These are phyloP conservation scores for Pseudoturritis turrita DNA, from an alignment of 345 rosid species.

Conservation along the genomic window DNA sequence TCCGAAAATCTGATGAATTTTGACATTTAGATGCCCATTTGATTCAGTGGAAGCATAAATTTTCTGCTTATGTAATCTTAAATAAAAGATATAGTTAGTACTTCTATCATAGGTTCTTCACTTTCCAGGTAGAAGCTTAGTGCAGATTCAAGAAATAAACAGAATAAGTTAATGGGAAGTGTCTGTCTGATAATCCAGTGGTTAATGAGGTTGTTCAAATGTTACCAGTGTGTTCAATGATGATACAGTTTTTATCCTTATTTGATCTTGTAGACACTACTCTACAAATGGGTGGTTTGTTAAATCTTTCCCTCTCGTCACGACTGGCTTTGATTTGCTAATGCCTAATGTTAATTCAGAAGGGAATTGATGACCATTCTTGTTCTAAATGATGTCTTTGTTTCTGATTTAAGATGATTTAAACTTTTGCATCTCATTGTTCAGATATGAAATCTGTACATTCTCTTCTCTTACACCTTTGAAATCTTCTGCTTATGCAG, in stretches of 20 bases:
- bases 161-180: neutral
- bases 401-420: neutral
- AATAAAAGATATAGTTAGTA: neutral
- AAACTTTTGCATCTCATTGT: neutral
- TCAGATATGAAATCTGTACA: neutral
- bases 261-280: neutral
- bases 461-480: neutral
- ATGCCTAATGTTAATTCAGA: neutral
- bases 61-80: neutral
- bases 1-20: neutral
- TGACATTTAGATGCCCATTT: neutral
- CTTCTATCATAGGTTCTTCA: too few species aligned
- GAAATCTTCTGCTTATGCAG: constrained; percentile 32
- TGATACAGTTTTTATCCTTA: neutral
- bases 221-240: neutral
- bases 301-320: neutral
- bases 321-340: neutral
- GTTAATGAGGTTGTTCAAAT: neutral
- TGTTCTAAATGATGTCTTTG: neutral
- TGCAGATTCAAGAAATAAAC: neutral
- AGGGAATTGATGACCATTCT: neutral
- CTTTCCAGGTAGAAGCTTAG: neutral
- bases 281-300: neutral
- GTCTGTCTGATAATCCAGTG: neutral
- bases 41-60: neutral